A percentile compares a stretch with the other conserved stretches of the same genome.
Conservation (phyloP, 1,139 yeast genomes). For the Saccharomycopsis hybrid region DNA sequence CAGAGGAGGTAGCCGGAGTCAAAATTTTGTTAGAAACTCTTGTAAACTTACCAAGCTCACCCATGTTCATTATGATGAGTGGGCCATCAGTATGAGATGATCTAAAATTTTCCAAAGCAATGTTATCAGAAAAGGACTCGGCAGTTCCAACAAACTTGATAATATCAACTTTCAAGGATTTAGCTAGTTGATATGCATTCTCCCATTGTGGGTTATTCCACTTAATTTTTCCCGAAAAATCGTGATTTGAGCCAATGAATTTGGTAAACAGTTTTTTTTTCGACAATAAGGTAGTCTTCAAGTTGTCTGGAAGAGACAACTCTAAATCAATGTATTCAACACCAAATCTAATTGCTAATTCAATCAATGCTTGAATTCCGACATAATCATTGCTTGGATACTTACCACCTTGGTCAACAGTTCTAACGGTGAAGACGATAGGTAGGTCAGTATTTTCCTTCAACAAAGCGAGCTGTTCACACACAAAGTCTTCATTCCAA, state of each 20-base stretch:
- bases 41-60: slow-evolving; percentile 68
- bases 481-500: slow-evolving; percentile 48
- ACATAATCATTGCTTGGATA: slow-evolving; percentile 54
- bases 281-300: slow-evolving; percentile 36
- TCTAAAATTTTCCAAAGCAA: slow-evolving; percentile 65
- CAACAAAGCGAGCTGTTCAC: slow-evolving; percentile 65
- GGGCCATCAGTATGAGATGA: slow-evolving; percentile 47
- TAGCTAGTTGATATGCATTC: slow-evolving; percentile 61
- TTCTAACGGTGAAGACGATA: slow-evolving; percentile 74
- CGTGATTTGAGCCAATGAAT: slow-evolving; percentile 80
- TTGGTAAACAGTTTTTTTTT: slow-evolving; percentile 53
- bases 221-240: slow-evolving; percentile 50
- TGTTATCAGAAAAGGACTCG: slow-evolving; percentile 54
- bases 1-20: slow-evolving; percentile 77
- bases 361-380: slow-evolving; percentile 45
- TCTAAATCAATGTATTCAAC: slow-evolving; percentile 47
- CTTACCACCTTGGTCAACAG: slow-evolving; percentile 73
- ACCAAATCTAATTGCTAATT: slow-evolving; percentile 61
- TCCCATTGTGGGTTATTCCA: slow-evolving; percentile 77
- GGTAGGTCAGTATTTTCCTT: slow-evolving; percentile 62
- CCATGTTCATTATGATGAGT: slow-evolving; percentile 79
- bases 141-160: slow-evolving; percentile 85
- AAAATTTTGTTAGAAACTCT: slow-evolving; percentile 66
- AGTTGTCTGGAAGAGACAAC: slow-evolving; percentile 38
- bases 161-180: slow-evolving; percentile 60